Evolutionary conservation across 2,329 filamentous ascomycete genomes (phyloP).

Genomic region (Seiridium cupressi): DNA sequence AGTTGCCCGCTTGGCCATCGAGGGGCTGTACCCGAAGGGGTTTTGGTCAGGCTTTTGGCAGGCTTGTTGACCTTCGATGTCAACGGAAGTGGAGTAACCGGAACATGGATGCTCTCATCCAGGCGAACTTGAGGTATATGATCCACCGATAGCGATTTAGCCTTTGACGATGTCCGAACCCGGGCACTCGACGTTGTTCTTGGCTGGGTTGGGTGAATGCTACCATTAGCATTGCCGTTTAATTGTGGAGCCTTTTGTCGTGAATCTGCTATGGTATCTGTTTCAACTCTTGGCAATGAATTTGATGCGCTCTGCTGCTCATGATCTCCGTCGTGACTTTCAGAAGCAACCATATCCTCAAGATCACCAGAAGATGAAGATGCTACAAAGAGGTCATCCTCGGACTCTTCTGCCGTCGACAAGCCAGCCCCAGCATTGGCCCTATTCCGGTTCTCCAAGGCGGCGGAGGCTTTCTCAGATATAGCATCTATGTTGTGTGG

Average conservation of each 20-base stretch:
- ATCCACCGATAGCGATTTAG: constrained; percentile 17
- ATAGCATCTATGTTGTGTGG: constrained; percentile 53
- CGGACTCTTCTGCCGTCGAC: background rate
- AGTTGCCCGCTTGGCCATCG: constrained; percentile 16
- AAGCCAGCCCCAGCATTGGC: background rate
- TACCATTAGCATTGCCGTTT: constrained; percentile 8
- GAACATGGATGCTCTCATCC: constrained; percentile 17
- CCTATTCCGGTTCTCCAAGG: background rate
- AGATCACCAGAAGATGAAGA: constrained; percentile 6
- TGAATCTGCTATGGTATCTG: constrained; percentile 10
- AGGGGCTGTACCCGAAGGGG: constrained; percentile 18
- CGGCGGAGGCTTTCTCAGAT: constrained; percentile 32
- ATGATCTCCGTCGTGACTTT: background rate
- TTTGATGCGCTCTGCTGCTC: background rate
- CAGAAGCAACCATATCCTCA: background rate
- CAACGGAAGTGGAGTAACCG: constrained; percentile 16
- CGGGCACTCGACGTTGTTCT: constrained; percentile 25
- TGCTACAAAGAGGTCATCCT: constrained; percentile 6
- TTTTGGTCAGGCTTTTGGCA: constrained; percentile 18
- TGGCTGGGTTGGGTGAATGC: constrained; percentile 16
- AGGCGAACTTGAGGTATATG: background rate
- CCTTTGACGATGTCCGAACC: constrained; percentile 26
- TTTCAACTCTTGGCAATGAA: background rate
- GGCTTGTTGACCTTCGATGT: constrained; percentile 18
- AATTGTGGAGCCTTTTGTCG: constrained; percentile 13